These are phyloP conservation scores for Ampelomyces quisqualis DNA, from an alignment of 2,329 filamentous ascomycete genomes.

Conservation along the genomic window DNA sequence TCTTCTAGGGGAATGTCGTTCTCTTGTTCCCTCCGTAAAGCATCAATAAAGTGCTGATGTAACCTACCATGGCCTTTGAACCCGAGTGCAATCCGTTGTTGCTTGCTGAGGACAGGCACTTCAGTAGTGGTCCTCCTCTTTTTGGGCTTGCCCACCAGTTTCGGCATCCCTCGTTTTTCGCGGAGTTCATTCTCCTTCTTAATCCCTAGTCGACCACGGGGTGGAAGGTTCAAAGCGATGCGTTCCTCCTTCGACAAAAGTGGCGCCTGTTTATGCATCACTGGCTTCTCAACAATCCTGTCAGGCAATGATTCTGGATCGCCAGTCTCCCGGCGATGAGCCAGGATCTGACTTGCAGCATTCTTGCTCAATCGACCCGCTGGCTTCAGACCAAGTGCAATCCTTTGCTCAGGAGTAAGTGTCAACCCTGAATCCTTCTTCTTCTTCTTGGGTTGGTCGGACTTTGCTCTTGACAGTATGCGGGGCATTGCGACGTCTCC, in stretches of 20 bases:
- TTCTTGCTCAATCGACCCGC: slow-evolving; percentile 28
- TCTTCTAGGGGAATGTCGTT: slow-evolving; percentile 21
- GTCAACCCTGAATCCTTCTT: slow-evolving; percentile 13
- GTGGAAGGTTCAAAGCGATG: slow-evolving; percentile 25
- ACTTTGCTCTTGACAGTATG: no score
- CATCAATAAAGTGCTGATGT: slow-evolving; percentile 27
- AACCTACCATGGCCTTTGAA: slow-evolving; percentile 28
- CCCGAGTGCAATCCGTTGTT: slow-evolving; percentile 27
- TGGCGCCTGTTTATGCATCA: slow-evolving; percentile 10
- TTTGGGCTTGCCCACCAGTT: slow-evolving; percentile 14
- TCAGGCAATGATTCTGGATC: slow-evolving; percentile 26
- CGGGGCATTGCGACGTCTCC: no score
- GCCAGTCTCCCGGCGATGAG: slow-evolving; percentile 26
- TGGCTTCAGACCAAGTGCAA: slow-evolving; percentile 24
- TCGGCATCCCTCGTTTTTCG: slow-evolving; percentile 23
- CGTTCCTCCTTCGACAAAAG: slow-evolving; percentile 34
- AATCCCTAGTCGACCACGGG: slow-evolving; percentile 27
- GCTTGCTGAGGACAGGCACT: slow-evolving; percentile 24
- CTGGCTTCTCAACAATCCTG: slow-evolving; percentile 11
- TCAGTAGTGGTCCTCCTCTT: slow-evolving; percentile 20
- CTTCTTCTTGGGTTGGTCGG: background rate
- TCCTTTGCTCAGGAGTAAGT: slow-evolving; percentile 28
- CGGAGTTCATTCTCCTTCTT: slow-evolving; percentile 27
- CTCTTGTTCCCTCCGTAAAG: slow-evolving; percentile 24
- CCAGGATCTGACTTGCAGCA: slow-evolving; percentile 29